These are phyloP conservation scores for Diaporthe sp. DNA, from an alignment of 2,329 filamentous ascomycete genomes.

Conservation along the genomic window DNA sequence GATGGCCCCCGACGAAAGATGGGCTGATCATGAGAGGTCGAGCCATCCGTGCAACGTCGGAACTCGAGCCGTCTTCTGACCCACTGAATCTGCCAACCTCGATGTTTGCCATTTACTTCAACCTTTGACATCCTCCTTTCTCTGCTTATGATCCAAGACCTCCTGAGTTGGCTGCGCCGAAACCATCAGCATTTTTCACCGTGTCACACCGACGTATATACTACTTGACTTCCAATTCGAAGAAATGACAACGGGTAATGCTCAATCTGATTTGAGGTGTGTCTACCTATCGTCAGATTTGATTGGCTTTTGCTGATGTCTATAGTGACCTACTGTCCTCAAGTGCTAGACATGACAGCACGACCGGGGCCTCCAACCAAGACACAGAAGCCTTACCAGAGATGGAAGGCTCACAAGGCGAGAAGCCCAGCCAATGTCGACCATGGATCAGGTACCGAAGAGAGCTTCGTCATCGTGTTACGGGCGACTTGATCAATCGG, in stretches of 20 bases:
- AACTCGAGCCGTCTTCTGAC: too few relatives aligned
- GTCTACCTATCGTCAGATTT: neutral
- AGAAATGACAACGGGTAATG: neutral
- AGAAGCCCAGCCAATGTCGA: neutral
- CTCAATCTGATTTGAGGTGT: neutral
- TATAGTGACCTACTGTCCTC: neutral
- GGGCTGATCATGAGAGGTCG: too few relatives aligned
- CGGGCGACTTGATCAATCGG: slow-evolving; percentile 36
- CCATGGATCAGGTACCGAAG: slow-evolving; percentile 41
- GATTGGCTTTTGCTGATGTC: neutral
- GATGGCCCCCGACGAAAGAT: too few relatives aligned
- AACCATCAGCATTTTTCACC: too few relatives aligned
- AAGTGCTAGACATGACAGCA: neutral
- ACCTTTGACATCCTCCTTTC: too few relatives aligned
- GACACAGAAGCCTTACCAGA: neutral
- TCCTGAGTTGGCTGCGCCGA: too few relatives aligned
- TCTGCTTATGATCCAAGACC: too few relatives aligned
- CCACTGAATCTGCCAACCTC: too few relatives aligned
- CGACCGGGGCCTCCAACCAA: too few relatives aligned
- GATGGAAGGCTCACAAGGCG: neutral
- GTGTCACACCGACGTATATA: too few relatives aligned
- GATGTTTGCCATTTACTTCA: too few relatives aligned
- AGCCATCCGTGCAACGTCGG: too few relatives aligned
- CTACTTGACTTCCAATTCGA: neutral
- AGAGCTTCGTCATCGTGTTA: slow-evolving; percentile 41